Evolutionary conservation across 2,329 filamentous ascomycete species (phyloP), one percentile per base, ranked within the genome.

Genomic region (Chaetomium strumarium): DNA sequence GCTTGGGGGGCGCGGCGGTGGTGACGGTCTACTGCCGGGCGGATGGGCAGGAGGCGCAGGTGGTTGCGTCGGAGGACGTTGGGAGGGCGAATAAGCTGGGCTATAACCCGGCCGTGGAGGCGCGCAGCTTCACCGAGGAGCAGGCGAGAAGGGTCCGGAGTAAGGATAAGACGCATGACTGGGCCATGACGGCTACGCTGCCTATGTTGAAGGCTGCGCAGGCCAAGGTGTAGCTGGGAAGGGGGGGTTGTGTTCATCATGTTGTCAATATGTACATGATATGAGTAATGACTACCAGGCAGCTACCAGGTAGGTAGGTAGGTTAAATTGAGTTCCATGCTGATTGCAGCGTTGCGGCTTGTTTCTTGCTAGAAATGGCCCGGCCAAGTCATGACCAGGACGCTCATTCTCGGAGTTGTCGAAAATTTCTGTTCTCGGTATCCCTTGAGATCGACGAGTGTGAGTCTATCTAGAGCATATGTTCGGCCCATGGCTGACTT

Each of bases 51-150:
- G 74, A 72, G 51, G 84, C 84, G 2, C 72, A 74, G 4, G 72
- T 75, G 34, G 67, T 95, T 5, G 76, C 80, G 17, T 81, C 80
- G 48, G 79, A 75, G 4, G 77, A 80, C 43, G 79, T 95, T 2
- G 88, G 77, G 1, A 81, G 77, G 74, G 68, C 71, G 55, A 90
- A 79, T 50, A 79, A 80, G 45, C 71, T 96, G 17, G 91, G 90
- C 0, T 97, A 97, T 65, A 97, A 97, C 68, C 92, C 92, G 17
- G 92, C 92, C 3, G 85, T 90, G 5, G 84, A 88, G 70, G 92
- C 92, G 13, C 90, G 85, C 75, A 91, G 90, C 1, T 95, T 96
- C 69, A 95, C 90, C 0, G 79, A 79, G 56, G 82, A 77, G 59
- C 90, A 96, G 73, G 85, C 84, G 55, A 72, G 72, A 38, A 79